Conservation (phyloP, 2,329 filamentous ascomycete genomes). For the Xylaria sp. region DNA sequence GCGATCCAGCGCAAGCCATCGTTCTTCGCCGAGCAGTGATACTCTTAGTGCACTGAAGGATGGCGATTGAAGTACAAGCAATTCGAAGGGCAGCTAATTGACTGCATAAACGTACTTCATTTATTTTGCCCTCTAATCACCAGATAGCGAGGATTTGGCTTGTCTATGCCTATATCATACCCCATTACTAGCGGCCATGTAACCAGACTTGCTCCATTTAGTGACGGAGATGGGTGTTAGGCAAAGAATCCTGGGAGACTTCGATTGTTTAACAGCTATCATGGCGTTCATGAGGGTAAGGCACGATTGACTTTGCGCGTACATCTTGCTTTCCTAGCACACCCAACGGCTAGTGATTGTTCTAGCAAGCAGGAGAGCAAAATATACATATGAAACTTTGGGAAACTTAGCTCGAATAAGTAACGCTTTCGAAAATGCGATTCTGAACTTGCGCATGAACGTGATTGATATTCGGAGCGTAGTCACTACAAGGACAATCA, state of each 20-base stretch:
- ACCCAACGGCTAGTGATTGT: neutral
- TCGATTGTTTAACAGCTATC: neutral
- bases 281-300: neutral
- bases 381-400: neutral
- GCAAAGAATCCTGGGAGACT: neutral
- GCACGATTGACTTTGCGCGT: neutral
- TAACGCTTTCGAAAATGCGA: neutral
- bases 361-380: neutral
- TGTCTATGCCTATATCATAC: constrained; percentile 2
- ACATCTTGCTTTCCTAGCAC: neutral
- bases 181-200: neutral
- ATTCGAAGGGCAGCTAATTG: neutral
- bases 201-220: constrained; percentile 7
- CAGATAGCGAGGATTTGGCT: neutral
- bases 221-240: neutral
- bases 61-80: neutral
- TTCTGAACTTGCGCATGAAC: neutral
- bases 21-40: constrained; percentile 45
- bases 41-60: constrained; percentile 29
- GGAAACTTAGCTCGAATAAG: neutral
- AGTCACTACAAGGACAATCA: neutral
- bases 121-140: neutral
- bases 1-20: constrained; percentile 42
- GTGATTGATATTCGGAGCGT: neutral
- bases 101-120: neutral